These are phyloP conservation scores for Boletus subluridellus DNA, from an alignment of 1,284 basidiomycete species.

Conservation along the genomic window DNA sequence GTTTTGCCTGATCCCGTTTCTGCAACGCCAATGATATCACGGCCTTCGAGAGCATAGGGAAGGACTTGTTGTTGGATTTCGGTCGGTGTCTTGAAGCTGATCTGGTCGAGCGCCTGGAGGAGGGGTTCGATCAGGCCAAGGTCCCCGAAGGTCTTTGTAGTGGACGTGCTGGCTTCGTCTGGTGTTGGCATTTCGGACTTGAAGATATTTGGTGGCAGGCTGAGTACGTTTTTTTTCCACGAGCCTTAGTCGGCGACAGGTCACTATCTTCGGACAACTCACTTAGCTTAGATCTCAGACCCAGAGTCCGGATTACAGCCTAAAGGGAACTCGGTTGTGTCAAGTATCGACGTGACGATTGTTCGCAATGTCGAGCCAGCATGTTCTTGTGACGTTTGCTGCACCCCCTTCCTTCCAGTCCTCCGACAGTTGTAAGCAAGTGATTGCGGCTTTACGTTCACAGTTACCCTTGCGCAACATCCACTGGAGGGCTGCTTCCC, in stretches of 20 bases:
- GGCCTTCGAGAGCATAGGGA: slow-evolving; percentile 85
- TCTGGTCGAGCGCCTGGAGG: slow-evolving; percentile 78
- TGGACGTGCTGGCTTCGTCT: slow-evolving; percentile 62
- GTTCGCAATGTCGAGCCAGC: slow-evolving; percentile 31
- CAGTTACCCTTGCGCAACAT: slow-evolving; percentile 86
- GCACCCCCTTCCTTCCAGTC: slow-evolving; percentile 59
- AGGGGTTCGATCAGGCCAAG: slow-evolving; percentile 90
- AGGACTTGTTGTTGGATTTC: slow-evolving; percentile 90
- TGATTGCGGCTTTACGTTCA: slow-evolving; percentile 59
- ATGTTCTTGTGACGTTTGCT: slow-evolving; percentile 64
- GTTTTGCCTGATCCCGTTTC: slow-evolving; percentile 98
- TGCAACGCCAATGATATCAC: slow-evolving; percentile 97
- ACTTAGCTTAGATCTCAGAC: not conserved
- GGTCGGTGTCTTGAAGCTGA: slow-evolving; percentile 87
- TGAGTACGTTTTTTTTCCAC: slow-evolving; percentile 22
- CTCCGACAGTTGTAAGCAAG: slow-evolving; percentile 68
- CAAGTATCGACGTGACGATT: slow-evolving; percentile 1
- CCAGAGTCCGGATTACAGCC: not conserved
- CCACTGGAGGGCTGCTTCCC: slow-evolving; percentile 80
- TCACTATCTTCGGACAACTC: not conserved
- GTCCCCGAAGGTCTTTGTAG: slow-evolving; percentile 54
- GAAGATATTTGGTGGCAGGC: not conserved
- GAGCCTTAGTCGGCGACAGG: not conserved
- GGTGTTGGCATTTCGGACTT: slow-evolving; percentile 43
- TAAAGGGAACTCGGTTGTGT: not conserved